phyloP scores from a whole-genome alignment of 2,329 filamentous ascomycete species.

The Colletotrichum australisinense region DNA sequence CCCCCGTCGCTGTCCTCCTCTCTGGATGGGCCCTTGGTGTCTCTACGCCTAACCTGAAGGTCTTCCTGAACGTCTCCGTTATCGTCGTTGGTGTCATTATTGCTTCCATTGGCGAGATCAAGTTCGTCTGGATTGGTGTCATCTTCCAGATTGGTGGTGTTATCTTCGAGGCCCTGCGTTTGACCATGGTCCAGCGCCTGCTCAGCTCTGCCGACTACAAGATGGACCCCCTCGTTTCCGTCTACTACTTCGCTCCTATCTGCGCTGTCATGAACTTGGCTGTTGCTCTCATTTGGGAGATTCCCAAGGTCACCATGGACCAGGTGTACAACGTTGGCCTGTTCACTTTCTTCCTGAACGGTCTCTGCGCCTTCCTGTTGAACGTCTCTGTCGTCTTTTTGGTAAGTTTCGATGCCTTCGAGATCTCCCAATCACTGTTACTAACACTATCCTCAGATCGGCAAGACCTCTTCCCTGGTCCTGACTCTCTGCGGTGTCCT shows the following conservation, averaged over 20 bases:
- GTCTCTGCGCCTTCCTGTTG: slow-evolving; percentile 81
- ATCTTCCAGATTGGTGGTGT: slow-evolving; percentile 83
- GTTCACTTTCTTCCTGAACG: slow-evolving; percentile 79
- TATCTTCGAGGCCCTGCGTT: slow-evolving; percentile 82
- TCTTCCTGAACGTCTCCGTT: slow-evolving; percentile 91
- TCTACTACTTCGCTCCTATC: slow-evolving; percentile 90
- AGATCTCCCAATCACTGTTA: background rate
- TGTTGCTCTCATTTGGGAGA: slow-evolving; percentile 79
- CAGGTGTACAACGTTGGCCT: slow-evolving; percentile 81
- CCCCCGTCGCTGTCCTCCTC: slow-evolving; percentile 90
- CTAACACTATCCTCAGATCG: slow-evolving; percentile 71
- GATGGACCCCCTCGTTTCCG: slow-evolving; percentile 90
- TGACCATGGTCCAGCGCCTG: slow-evolving; percentile 86
- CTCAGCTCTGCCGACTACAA: slow-evolving; percentile 88
- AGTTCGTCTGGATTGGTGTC: slow-evolving; percentile 86
- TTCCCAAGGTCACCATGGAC: slow-evolving; percentile 74
- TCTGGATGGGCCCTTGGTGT: slow-evolving; percentile 90
- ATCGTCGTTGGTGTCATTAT: slow-evolving; percentile 96
- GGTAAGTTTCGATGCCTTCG: slow-evolving; percentile 63
- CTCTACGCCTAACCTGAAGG: slow-evolving; percentile 84
- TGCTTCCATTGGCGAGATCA: slow-evolving; percentile 94
- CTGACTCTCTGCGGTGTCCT: slow-evolving; percentile 89
- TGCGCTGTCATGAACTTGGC: slow-evolving; percentile 85
- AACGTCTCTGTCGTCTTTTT: slow-evolving; percentile 90
- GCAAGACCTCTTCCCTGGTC: slow-evolving; percentile 87